These are phyloP conservation scores for Arachis stenosperma DNA, from an alignment of 306 rosid species.

Conservation along the genomic window DNA sequence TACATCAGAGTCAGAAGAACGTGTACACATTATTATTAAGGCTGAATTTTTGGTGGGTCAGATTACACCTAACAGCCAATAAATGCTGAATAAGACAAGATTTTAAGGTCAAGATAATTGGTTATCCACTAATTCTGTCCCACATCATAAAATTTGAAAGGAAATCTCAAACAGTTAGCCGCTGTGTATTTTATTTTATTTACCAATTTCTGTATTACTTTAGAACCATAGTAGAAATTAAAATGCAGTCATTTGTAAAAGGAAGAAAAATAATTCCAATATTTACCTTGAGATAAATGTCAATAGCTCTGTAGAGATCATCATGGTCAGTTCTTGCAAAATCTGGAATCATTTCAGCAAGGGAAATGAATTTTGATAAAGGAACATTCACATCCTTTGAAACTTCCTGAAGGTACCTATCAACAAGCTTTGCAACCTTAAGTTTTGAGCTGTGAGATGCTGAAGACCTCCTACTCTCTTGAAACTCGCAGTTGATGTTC, in stretches of 20 bases:
- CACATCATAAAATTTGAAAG: conserved; percentile 59
- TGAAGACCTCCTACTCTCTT: conserved; percentile 91
- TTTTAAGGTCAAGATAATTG: conserved; percentile 92
- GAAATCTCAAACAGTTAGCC: conserved; percentile 45
- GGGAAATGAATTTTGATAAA: conserved; percentile 68
- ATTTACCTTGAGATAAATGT: conserved; percentile 84
- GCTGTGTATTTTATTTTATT: background rate
- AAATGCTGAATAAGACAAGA: conserved; percentile 62
- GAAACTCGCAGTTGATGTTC: conserved; percentile 84
- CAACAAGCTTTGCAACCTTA: conserved; percentile 91
- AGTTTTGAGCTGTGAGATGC: conserved; percentile 91
- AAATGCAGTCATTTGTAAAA: conserved; percentile 27
- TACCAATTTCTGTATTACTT: conserved; percentile 8
- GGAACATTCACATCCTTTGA: conserved; percentile 78
- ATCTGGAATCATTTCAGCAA: conserved; percentile 86
- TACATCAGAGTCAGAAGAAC: conserved; percentile 39
- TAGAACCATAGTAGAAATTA: conserved; percentile 18
- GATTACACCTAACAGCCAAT: conserved; percentile 54
- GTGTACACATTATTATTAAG: conserved; percentile 22
- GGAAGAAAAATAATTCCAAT: background rate
- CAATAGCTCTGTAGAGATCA: conserved; percentile 93
- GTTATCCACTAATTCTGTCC: conserved; percentile 74
- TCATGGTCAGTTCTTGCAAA: conserved; percentile 96
- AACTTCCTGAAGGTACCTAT: conserved; percentile 85
- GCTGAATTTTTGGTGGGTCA: conserved; percentile 61